Evolutionary conservation across 345 rosid genomes (phyloP), one percentile per base, ranked within the genome.

Genomic region (Eucalyptus grandis): DNA sequence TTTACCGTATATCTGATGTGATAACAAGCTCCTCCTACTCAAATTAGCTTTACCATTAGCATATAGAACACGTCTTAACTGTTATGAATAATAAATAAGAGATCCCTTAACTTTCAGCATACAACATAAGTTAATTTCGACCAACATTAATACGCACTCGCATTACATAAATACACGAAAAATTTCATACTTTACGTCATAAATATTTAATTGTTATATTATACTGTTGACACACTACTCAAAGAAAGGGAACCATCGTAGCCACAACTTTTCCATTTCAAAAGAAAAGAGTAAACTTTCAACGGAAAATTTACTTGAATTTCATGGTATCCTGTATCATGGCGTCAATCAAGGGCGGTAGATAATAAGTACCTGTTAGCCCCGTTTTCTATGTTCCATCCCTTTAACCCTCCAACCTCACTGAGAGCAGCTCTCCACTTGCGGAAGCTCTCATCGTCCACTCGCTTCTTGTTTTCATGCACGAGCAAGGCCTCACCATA

Each of bases 281-380:
- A 31, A 4, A 67, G 5, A 31, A 11, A 60, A 60, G 27, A 27
- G 80, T 1, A 67, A 16, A 72, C 22, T 72, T 72, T 19, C 14
- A 17, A 72, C 14, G 1, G 46, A 72, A 9, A 34, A 72, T 22
- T 11, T 34, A 72, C 46, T 9, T 19, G 14, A 69, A 34, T 16
- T 34, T 34, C 81, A 69, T 34, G 24, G 81, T 69, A 3, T 9
- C 43, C 81, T 34, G 7, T 69, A 14, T 34, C 24, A 10, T 17
- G 46, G 46, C 26, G n/a, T 88, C 8, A 1, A 14, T 26, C 50
- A n/a, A 22, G 50, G 11, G 21, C 0, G 50, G n/a, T 0, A 69
- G 14, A 31, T 47, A 34, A 17, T 9, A 4, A 19, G 44, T 49
- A 88, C 89, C 89, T 43, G 58, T 80, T 34, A 5, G 49, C 49